Base-by-base conservation (phyloP, 257 asterid genomes). In the Cinchona pubescens region DNA sequence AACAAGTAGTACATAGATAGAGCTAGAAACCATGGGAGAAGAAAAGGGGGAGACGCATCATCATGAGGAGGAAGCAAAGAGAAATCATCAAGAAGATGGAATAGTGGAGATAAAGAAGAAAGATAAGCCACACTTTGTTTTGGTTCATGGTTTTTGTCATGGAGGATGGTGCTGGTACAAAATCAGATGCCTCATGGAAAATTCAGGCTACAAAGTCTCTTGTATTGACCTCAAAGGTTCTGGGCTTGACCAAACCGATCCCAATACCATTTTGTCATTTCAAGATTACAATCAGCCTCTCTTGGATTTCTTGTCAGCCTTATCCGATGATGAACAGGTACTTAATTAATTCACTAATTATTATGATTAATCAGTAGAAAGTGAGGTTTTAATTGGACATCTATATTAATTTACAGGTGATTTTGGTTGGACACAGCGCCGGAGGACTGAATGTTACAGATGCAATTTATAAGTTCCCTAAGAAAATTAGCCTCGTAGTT, bases 141-240 rank as follows among this genome's bases (percentile, higher is more conserved):
- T 94, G 34, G 76, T 94, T 10, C 98, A 94, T 34, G 98, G 98
- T 19, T 9, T 90, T 0, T 34, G 87, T 0, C 91, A 89, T 2
- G 97, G 98, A 6, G 96, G 85, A 4, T 94, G 97, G 98, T 88
- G 96, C 77, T 94, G 98, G 97, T 94, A 90, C 87, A 94, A 90
- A 77, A 79, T 94, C 38, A 82, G 73, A 73, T 82, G 87, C 73
- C 83, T 88, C 0, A 82, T 94, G 87, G 97, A 92, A 79, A 89
- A 71, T 35, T 73, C 82, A 0, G 97, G 97, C 19, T 89, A 90
- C 82, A 86, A 34, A 75, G 99, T 89, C 2, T 32, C 96, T 3
- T 94, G 96, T 79, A 79, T 92, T 29, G 99, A 94, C 86, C 97
- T 94, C 46, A 89, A 76, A 81, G 89, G 88, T 11, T 59, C 89